phyloP scores from a whole-genome alignment of 352 stramenopile species.

The Globisporangium rhizosaccharum region DNA sequence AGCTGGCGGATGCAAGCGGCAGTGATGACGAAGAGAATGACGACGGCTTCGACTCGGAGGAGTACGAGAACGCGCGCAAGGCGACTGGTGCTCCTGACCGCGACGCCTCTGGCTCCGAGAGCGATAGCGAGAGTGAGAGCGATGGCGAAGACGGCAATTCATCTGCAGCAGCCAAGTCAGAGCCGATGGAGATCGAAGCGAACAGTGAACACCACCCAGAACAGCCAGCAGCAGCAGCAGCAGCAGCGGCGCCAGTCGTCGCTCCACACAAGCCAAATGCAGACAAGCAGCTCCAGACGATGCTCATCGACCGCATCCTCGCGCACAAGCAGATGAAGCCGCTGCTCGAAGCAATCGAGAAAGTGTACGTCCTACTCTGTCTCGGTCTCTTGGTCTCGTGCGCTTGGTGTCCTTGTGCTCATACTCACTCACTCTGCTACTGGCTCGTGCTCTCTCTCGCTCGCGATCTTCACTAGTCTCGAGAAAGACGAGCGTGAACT shows the following conservation, averaged over 20 bases:
- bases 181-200: not conserved
- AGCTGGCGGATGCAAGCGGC: conserved; percentile 14
- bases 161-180: not conserved
- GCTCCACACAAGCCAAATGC: conserved; percentile 1
- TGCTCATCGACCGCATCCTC: conserved; percentile 53
- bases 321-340: conserved; percentile 67
- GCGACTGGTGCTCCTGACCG: not conserved
- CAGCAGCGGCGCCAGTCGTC: not conserved
- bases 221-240: not conserved
- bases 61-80: conserved; percentile 22
- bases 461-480: conserved; percentile 18
- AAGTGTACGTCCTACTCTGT: conserved; percentile 11
- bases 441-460: not conserved
- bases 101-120: conserved; percentile 5
- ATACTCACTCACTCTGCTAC: no score
- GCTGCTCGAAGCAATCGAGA: conserved; percentile 52
- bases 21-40: conserved; percentile 24
- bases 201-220: not conserved
- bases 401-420: not conserved
- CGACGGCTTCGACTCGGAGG: conserved; percentile 40
- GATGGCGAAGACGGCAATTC: conserved; percentile 3
- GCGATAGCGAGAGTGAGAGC: conserved; percentile 4
- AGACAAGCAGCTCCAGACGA: conserved; percentile 20
- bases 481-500: conserved; percentile 46
- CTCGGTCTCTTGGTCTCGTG: not conserved